Base-by-base conservation (phyloP, 495 filamentous ascomycete genomes). In the Pseudomonodictys pantanalensis region DNA sequence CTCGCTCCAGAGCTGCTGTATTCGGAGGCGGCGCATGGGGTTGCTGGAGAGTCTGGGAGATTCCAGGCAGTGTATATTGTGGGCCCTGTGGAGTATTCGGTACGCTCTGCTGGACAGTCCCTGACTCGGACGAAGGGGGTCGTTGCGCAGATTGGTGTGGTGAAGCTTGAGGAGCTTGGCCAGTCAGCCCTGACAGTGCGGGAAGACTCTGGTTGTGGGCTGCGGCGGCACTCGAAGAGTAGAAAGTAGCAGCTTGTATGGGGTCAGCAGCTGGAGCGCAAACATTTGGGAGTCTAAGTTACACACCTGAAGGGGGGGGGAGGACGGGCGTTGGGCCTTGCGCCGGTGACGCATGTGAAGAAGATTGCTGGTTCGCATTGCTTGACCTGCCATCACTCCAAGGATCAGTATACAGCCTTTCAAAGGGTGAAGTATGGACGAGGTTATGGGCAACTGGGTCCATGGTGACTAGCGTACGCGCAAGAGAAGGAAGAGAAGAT, bases 191-290 rank as follows among this genome's bases (percentile, higher is more conserved):
- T 17, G 66, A 28, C 2, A 69, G 52, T 9, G 62, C 58, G 18
- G 66, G 66, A 24, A 69, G 63, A 43, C 29, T 68, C 33, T 68
- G 66, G 32, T 63, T 65, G 30, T 68, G 66, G 2, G 35, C 25
- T 4, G 47, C 1, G 7, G 62, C 49, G 12, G 61, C 39, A 28
- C 33, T 62, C 28, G 66, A 59, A 32, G 66, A 54, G 50, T 60
- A 68, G 52, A 68, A 68, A 2, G 66, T 44, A 11, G 52, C 53
- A 49, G 23, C 52, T 56, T 17, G 17, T 11, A 8, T 23, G 11
- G 12, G 22, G 39, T 48, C 29, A 54, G 48, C 17, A 26, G 17
- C 12, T 26, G 1, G n/a, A 28, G 25, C 22, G 22, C 33, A 22
- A 2, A 10, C 7, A 52, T 12, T 11, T 26, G 1, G 49, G 43